Base-by-base conservation (phyloP, 805 yeast genomes). In the Myxozyma mucilagina region DNA sequence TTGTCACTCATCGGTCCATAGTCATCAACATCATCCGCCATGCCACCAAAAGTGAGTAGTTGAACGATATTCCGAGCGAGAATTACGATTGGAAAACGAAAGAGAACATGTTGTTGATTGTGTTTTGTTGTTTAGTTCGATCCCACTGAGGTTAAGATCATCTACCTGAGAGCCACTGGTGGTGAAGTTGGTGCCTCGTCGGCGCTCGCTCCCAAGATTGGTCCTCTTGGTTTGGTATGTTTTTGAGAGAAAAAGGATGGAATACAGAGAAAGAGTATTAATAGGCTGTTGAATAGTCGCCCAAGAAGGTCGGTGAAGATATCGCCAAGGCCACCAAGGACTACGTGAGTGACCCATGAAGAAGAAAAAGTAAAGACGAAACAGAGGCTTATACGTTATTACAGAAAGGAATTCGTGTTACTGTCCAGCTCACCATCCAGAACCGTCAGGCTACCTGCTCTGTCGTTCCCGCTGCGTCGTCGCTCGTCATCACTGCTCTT, bases 251-350 rank as follows among this genome's bases (percentile, higher is more conserved):
- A n/a, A 20, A 18, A 31, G 20, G 14, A 5, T 24, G n/a, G 35
- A 35, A 39, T n/a, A 9, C 2, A 24, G 32, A 4, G 41, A n/a
- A 20, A 24, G 11, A 13, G 10, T 24, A 36, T 44, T 45, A 54
- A 43, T 35, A 18, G 24, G 31, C 36, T 16, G n/a, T 35, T 24
- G 14, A 24, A 53, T 35, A 53, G 57, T 56, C 59, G 44, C 59
- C 99, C 85, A 94, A 93, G 96, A 93, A 94, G 88, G 97, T 94
- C 78, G 99, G 99, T 92, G 99, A 94, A 84, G 99, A 94, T 80
- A 94, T 94, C 76, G 99, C 99, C 80, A 94, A 94, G 88, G 99
- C 99, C 80, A 93, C 99, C 84, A 88, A 89, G 84, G 86, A 87
- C 79, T 93, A 86, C 96, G 62, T 59, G 39, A 42, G 62, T 48